Base-by-base conservation (phyloP, 305 asterid species). In the Fraxinus sp. region DNA sequence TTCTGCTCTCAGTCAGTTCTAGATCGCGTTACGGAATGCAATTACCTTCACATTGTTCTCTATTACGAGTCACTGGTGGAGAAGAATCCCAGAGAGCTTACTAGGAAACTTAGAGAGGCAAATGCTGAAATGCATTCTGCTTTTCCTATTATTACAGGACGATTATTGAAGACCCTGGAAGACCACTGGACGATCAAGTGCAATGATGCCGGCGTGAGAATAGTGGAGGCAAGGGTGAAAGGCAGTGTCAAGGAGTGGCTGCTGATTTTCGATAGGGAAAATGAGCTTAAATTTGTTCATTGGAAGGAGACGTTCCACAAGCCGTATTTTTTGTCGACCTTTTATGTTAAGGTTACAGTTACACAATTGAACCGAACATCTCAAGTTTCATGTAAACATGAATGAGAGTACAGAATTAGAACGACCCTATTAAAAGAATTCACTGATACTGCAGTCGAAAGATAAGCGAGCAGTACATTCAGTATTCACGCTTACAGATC, bases 291-390 rank as follows among this genome's bases (percentile, higher is more conserved):
- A 84, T 86, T 92, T 32, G 86, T 84, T 76, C 81, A 87, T 28
- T 92, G 92, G 97, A 94, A 91, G 82, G 92, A 90, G 28, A 89
- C 89, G 89, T 86, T 39, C 78, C 88, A 85, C 46, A 87, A 86
- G 20, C 87, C 91, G 0, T 91, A 91, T 78, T 92, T 82, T 76
- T 90, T 92, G 93, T 88, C 92, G n/a, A 80, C 92, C 52, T 91
- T 91, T 55, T 88, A 87, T 85, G 88, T 90, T 78, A 94, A 90
- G 92, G 94, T 88, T 14, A 70, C 8, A 0, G 14, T 59, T 0
- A 59, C 70, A 5, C 13, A 22, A 20, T 62, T 22, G 71, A 62
- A 62, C 1, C 26, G 24, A 7, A 20, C 20, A 59, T 20, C 13
- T 59, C 28, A 20, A 59, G 70, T 59, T 59, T 8, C 70, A 59